A percentile compares a stretch with the other conserved stretches of the same genome.
Evolutionary conservation across 371 early-diverging fungal species (phyloP).

Genomic region (Syncephalastrum sp.): DNA sequence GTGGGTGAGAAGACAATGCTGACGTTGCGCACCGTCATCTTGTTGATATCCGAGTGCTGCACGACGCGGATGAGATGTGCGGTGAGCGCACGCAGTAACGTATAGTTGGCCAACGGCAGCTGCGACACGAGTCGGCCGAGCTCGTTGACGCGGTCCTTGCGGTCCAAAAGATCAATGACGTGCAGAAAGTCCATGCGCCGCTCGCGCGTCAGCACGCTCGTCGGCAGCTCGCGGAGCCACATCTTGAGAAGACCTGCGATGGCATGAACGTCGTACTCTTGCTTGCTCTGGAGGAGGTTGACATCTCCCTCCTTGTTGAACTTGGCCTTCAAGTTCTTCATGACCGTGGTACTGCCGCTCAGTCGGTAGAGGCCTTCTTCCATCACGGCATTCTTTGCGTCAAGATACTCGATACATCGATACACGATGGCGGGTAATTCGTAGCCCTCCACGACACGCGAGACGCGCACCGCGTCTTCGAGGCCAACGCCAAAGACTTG

Average conservation of each 20-base stretch:
- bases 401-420: conserved; percentile 94
- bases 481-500: conserved; percentile 76
- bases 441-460: conserved; percentile 70
- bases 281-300: conserved; percentile 51
- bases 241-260: conserved; percentile 85
- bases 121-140: conserved; percentile 55
- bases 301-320: conserved; percentile 80
- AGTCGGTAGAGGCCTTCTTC: conserved; percentile 97
- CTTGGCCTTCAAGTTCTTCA: conserved; percentile 72
- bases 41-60: conserved; percentile 59
- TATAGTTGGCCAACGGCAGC: conserved; percentile 63
- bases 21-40: conserved; percentile 76
- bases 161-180: conserved; percentile 64
- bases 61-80: conserved; percentile 68
- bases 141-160: conserved; percentile 59
- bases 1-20: conserved; percentile 78
- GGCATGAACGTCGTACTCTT: conserved; percentile 75
- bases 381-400: conserved; percentile 69
- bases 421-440: conserved; percentile 90
- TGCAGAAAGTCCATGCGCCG: conserved; percentile 67
- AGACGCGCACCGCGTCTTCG: conserved; percentile 63
- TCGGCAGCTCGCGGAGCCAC: conserved; percentile 78
- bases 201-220: conserved; percentile 72
- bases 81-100: conserved; percentile 58
- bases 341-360: conserved; percentile 73